A percentile compares a stretch with the other conserved stretches of the same genome.
These are phyloP conservation scores for Trichoderma atrobrunneum DNA, from an alignment of 2,329 filamentous ascomycete species.

Conservation along the genomic window DNA sequence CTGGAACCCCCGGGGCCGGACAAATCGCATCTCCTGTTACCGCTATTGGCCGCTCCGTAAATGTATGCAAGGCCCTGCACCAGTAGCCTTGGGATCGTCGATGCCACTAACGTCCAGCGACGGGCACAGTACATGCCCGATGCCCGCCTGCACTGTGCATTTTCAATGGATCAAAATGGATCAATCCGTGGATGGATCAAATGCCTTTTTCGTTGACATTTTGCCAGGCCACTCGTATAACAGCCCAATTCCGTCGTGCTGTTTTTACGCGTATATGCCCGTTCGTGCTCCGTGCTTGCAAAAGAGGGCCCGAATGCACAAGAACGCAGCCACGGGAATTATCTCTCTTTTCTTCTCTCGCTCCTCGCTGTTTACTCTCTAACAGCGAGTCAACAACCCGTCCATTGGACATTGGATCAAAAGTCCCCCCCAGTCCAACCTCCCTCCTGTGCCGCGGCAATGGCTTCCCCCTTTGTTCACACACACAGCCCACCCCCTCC, in stretches of 20 bases:
- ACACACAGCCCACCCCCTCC: not conserved
- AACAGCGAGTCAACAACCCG: not conserved
- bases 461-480: not conserved
- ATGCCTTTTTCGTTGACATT: no score
- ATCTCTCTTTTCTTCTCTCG: not conserved
- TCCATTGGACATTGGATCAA: not conserved
- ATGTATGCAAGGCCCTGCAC: not conserved
- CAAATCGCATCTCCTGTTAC: not conserved
- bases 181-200: no score
- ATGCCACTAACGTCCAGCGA: not conserved
- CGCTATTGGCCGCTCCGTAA: not conserved
- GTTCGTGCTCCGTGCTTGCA: not conserved
- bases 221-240: no score
- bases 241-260: no score
- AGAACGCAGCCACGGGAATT: not conserved
- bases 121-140: not conserved
- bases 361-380: not conserved
- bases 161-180: no score
- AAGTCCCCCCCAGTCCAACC: not conserved
- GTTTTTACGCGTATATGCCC: not conserved
- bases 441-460: not conserved
- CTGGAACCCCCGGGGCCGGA: not conserved
- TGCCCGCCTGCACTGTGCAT: not conserved
- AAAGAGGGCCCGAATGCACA: not conserved
- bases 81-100: slow-evolving; percentile 1